Evolutionary conservation across 371 early-diverging fungal species (phyloP), one percentile per base, ranked within the genome.

Genomic region (Nematocida ironsii): DNA sequence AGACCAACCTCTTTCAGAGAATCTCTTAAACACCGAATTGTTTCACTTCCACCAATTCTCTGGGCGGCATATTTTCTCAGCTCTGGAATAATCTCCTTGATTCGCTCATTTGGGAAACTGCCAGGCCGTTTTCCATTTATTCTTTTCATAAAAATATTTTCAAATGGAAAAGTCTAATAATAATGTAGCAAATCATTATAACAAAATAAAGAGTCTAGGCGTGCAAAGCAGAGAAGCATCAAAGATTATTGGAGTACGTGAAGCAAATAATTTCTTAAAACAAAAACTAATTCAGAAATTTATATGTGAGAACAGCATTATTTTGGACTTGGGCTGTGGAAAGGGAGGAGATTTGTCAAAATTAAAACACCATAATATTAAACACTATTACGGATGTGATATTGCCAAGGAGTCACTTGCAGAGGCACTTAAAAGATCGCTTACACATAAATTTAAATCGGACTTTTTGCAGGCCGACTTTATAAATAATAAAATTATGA

Each of bases 291-390:
- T 87, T 58, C 55, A 83, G 18, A 52, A 62, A 47, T 86, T 84
- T 62, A 39, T 72, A 9, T 39, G 57, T 64, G 33, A 71, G 58
- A 72, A 80, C 18, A 20, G 3, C 3, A 33, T 47, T 11, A 83
- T 88, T 55, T 89, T 99, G 66, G 98, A 98, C 86, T 87, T 98
- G 82, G 95, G 95, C 4, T 95, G 95, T 85, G 98, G 98, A 4
- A 96, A 97, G 88, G 98, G 99, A 27, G 98, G 98, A n/a, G 98
- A 99, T 87, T 86, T 99, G 69, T 85, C 89, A 48, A 99, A 98
- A 84, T 95, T 58, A 7, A 73, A 89, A n/a, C 90, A 91, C 84
- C 89, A 90, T 62, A 54, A 57, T 67, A 16, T 86, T 42, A 55
- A 33, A 55, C 39, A 80, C 9, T 86, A 84, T 47, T 75, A 76